A percentile compares a stretch with the other conserved stretches of the same genome.
These are phyloP conservation scores for Fremontodendron californicum DNA, from an alignment of 345 rosid species.

Conservation along the genomic window DNA sequence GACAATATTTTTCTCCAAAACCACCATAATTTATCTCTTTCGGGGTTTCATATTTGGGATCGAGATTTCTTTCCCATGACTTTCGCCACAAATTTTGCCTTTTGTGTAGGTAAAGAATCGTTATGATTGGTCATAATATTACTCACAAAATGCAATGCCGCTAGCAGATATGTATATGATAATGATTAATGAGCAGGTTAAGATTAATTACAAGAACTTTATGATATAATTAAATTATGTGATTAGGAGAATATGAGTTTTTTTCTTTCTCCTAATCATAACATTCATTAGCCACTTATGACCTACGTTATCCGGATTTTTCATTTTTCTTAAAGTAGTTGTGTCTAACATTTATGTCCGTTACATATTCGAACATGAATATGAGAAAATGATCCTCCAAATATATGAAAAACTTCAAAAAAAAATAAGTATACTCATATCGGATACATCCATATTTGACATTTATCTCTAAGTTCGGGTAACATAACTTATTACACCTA, in stretches of 20 bases:
- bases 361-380: too few relatives aligned
- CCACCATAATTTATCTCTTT: not conserved
- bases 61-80: not conserved
- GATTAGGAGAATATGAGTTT: not conserved
- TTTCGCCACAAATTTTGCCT: slow-evolving; percentile 1
- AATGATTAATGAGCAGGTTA: not conserved
- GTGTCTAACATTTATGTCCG: too few relatives aligned
- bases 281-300: not conserved
- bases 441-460: too few relatives aligned
- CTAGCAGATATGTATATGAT: not conserved
- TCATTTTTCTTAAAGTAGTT: too few relatives aligned
- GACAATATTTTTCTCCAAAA: not conserved
- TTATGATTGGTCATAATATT: not conserved
- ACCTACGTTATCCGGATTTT: too few relatives aligned
- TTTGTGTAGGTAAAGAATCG: not conserved
- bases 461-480: too few relatives aligned
- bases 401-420: too few relatives aligned
- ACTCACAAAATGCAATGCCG: not conserved
- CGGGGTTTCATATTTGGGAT: not conserved
- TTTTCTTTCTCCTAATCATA: not conserved
- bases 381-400: too few relatives aligned
- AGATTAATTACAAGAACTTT: not conserved
- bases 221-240: not conserved
- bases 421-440: too few relatives aligned
- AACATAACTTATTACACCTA: too few relatives aligned